These are phyloP conservation scores for Candida ulmi DNA, from an alignment of 805 yeast species.

Conservation along the genomic window DNA sequence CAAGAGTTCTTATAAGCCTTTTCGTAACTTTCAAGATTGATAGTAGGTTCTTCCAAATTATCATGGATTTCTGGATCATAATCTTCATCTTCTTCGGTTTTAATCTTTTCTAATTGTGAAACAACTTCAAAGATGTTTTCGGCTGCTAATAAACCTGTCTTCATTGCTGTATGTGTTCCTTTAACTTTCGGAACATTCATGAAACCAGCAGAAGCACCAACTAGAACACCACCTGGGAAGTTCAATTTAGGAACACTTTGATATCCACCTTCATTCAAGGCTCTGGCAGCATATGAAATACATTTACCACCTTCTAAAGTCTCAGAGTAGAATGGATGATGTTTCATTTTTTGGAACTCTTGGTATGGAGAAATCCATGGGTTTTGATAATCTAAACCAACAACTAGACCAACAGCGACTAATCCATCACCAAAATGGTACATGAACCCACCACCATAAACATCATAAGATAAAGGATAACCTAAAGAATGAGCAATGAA, in stretches of 20 bases:
- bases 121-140: conserved; percentile 63
- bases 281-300: conserved; percentile 91
- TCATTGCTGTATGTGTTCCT: conserved; percentile 97
- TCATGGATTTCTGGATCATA: conserved; percentile 36
- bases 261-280: conserved; percentile 93
- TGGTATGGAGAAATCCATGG: conserved; percentile 95
- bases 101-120: conserved; percentile 35
- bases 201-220: conserved; percentile 96
- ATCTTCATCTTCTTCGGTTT: conserved; percentile 36
- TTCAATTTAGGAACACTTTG: conserved; percentile 87
- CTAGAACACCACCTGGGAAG: conserved; percentile 95
- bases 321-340: conserved; percentile 75
- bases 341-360: conserved; percentile 92
- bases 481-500: conserved; percentile 86
- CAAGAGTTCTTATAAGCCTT: conserved; percentile 67
- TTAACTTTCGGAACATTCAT: conserved; percentile 96
- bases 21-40: conserved; percentile 58
- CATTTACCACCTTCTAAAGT: conserved; percentile 87
- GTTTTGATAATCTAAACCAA: conserved; percentile 90
- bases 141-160: conserved; percentile 93
- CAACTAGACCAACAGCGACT: conserved; percentile 89
- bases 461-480: conserved; percentile 65
- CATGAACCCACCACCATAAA: conserved; percentile 96
- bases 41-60: conserved; percentile 32
- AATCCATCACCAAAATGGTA: conserved; percentile 94